A percentile compares a stretch with the other conserved stretches of the same genome.
These are phyloP conservation scores for Trichoderma sp. DNA, from an alignment of 2,329 filamentous ascomycete species.

Conservation along the genomic window DNA sequence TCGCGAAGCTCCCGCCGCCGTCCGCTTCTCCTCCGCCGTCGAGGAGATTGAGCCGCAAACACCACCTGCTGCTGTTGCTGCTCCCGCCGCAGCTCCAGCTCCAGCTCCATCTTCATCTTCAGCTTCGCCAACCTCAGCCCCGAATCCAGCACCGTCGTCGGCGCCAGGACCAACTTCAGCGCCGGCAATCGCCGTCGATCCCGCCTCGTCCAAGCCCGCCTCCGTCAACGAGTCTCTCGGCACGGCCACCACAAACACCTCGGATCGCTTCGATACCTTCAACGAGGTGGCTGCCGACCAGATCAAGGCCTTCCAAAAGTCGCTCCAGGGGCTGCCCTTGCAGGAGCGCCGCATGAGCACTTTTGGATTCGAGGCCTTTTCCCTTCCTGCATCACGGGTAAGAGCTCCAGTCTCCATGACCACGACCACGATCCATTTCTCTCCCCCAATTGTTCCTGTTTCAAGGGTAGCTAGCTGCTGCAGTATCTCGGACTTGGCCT, in stretches of 20 bases:
- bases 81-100: slow-evolving; percentile 46
- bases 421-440: not conserved
- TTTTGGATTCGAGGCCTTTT: slow-evolving; percentile 88
- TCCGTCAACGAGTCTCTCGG: slow-evolving; percentile 32
- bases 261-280: slow-evolving; percentile 36
- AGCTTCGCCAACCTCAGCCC: not conserved
- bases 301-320: slow-evolving; percentile 70
- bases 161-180: not conserved
- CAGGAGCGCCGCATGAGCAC: slow-evolving; percentile 83
- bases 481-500: not conserved
- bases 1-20: slow-evolving; percentile 45
- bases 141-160: not conserved
- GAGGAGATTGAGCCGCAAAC: slow-evolving; percentile 60
- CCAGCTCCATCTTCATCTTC: not conserved
- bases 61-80: not conserved
- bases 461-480: not conserved
- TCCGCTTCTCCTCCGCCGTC: slow-evolving; percentile 71
- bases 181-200: too few relatives aligned
- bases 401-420: slow-evolving; percentile 40
- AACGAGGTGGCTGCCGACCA: slow-evolving; percentile 59
- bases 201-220: slow-evolving; percentile 31
- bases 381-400: slow-evolving; percentile 81
- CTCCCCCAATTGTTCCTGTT: not conserved
- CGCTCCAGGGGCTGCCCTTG: slow-evolving; percentile 71
- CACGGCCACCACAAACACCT: slow-evolving; percentile 14